These are phyloP conservation scores for Fusarium sp. DNA, from an alignment of 2,329 filamentous ascomycete genomes.

Conservation along the genomic window DNA sequence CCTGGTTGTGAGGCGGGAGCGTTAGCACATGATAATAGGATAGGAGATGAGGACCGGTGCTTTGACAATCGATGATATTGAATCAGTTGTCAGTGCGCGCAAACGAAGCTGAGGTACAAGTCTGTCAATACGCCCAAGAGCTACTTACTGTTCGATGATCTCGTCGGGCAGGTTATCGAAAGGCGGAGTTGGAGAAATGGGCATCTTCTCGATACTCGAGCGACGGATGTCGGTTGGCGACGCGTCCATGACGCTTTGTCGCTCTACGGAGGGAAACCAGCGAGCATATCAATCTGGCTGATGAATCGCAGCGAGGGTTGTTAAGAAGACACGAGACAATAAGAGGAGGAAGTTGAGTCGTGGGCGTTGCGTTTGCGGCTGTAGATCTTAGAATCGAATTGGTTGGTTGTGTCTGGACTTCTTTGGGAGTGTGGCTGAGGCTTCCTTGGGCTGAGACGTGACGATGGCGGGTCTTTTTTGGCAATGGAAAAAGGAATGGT, in stretches of 20 bases:
- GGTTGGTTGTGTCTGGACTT: slow-evolving; percentile 24
- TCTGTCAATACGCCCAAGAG: background rate
- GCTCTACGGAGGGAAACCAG: slow-evolving; percentile 36
- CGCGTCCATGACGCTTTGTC: slow-evolving; percentile 49
- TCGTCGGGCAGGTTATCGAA: slow-evolving; percentile 73
- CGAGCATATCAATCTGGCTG: slow-evolving; percentile 40
- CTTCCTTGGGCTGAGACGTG: slow-evolving; percentile 28
- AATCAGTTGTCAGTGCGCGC: background rate
- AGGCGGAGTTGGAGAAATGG: slow-evolving; percentile 49
- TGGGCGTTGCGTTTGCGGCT: slow-evolving; percentile 8
- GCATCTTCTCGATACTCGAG: slow-evolving; percentile 51
- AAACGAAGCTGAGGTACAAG: background rate
- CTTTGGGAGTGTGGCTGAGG: slow-evolving; percentile 32
- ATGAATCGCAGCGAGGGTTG: slow-evolving; percentile 8
- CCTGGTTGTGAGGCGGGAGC: slow-evolving; percentile 52
- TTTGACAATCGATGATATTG: background rate
- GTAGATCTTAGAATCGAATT: slow-evolving; percentile 9
- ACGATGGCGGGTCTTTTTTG: slow-evolving; percentile 26
- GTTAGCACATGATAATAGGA: slow-evolving; percentile 31
- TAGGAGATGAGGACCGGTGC: background rate
- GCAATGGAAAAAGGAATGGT: slow-evolving; percentile 10
- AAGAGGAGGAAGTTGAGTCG: background rate
- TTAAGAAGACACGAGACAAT: background rate
- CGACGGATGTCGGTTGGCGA: slow-evolving; percentile 46
- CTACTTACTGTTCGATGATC: slow-evolving; percentile 74